Conservation (phyloP, 805 yeast genomes). For the Kuraishia capsulata region DNA sequence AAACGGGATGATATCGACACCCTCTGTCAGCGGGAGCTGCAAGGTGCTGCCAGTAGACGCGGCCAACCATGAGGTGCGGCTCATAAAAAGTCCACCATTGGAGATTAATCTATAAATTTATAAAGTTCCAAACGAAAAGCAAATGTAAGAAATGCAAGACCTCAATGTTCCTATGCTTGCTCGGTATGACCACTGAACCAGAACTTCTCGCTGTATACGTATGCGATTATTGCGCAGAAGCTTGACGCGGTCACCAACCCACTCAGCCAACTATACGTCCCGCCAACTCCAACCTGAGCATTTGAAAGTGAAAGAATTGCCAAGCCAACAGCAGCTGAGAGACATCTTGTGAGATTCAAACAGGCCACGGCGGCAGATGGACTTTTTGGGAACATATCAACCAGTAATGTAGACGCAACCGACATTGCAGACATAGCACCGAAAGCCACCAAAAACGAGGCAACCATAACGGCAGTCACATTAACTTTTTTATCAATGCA, state of each 20-base stretch:
- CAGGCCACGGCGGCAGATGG: slow-evolving; percentile 63
- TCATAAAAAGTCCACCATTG: no score
- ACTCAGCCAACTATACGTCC: slow-evolving; percentile 64
- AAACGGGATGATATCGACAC: no score
- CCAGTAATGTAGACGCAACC: slow-evolving; percentile 49
- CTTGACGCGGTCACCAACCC: slow-evolving; percentile 20
- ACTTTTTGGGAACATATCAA: slow-evolving; percentile 55
- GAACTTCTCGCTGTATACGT: background rate
- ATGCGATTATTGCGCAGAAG: background rate
- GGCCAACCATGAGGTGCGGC: no score
- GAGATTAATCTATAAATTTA: no score
- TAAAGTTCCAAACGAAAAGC: no score
- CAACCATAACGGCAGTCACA: slow-evolving; percentile 42
- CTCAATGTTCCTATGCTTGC: no score
- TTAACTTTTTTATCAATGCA: slow-evolving; percentile 34
- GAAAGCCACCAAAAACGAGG: slow-evolving; percentile 42
- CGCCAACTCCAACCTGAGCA: slow-evolving; percentile 48
- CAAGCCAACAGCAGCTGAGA: slow-evolving; percentile 49
- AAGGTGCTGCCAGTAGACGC: no score
- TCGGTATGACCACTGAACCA: background rate
- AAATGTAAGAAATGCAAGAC: no score
- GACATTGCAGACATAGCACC: slow-evolving; percentile 43
- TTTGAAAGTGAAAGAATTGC: slow-evolving; percentile 53
- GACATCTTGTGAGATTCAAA: slow-evolving; percentile 56
- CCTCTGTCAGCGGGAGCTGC: no score